Conservation (phyloP, 2,329 filamentous ascomycete genomes). For the Zelopaecilomyces penicillatus region DNA sequence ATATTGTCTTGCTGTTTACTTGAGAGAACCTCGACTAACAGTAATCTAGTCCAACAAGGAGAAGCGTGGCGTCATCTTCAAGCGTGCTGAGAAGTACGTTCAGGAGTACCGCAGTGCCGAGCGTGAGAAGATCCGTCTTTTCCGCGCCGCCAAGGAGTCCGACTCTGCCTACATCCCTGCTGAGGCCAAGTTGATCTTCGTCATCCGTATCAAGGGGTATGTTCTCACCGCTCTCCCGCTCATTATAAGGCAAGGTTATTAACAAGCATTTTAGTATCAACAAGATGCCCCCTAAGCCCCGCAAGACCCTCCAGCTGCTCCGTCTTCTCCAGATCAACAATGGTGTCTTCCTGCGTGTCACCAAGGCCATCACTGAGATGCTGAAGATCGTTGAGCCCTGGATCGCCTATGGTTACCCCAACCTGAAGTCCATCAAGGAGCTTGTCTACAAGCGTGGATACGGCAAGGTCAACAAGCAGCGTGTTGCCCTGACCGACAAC, state of each 20-base stretch:
- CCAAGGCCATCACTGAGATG: slow-evolving; percentile 97
- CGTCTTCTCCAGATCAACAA: slow-evolving; percentile 99
- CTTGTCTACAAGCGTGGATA: slow-evolving; percentile 99
- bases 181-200: slow-evolving; percentile 94
- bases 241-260: not conserved
- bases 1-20: slow-evolving; percentile 11
- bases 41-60: slow-evolving; percentile 80
- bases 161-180: slow-evolving; percentile 91
- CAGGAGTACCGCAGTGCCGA: slow-evolving; percentile 98
- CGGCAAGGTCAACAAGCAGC: slow-evolving; percentile 98
- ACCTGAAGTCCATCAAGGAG: slow-evolving; percentile 98
- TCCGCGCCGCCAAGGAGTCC: slow-evolving; percentile 81
- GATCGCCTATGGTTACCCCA: slow-evolving; percentile 98
- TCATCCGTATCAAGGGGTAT: slow-evolving; percentile 97
- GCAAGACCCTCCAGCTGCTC: slow-evolving; percentile 99
- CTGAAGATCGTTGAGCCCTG: slow-evolving; percentile 97
- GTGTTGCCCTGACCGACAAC: slow-evolving; percentile 94
- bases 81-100: slow-evolving; percentile 99
- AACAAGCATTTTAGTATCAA: slow-evolving; percentile 67
- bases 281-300: slow-evolving; percentile 99
- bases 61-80: slow-evolving; percentile 98
- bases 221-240: slow-evolving; percentile 16
- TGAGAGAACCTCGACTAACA: slow-evolving; percentile 27
- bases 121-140: slow-evolving; percentile 95
- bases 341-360: slow-evolving; percentile 94